Percentiles rank a stretch among this genome's conserved stretches.
Conservation (phyloP, 495 filamentous ascomycete species). For the Neurospora sp. region DNA sequence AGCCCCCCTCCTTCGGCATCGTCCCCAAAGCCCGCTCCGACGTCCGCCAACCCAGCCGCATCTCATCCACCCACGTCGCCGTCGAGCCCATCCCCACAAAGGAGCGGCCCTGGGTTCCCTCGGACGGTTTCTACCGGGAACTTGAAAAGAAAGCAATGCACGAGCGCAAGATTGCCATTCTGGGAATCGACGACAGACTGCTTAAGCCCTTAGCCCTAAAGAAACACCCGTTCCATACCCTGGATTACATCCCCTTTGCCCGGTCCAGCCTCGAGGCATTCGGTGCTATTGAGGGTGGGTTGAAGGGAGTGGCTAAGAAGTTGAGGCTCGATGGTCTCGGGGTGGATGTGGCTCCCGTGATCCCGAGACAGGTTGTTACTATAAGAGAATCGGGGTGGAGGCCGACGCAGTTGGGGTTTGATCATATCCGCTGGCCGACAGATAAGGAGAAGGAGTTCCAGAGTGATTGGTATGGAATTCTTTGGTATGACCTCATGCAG, state of each 20-base stretch:
- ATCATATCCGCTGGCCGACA: neutral
- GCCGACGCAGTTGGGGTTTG: slow-evolving; percentile 9
- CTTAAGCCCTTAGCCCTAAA: neutral
- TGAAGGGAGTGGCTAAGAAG: neutral
- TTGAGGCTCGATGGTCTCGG: neutral
- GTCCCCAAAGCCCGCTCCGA: neutral
- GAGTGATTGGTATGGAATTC: slow-evolving; percentile 11
- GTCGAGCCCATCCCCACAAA: neutral
- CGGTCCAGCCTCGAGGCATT: neutral
- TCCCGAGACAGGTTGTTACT: neutral
- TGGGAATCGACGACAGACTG: neutral
- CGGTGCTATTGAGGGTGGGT: neutral
- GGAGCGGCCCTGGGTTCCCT: neutral
- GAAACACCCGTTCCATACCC: neutral
- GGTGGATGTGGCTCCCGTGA: neutral
- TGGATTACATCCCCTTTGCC: neutral
- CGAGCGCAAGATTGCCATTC: neutral
- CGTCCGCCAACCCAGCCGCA: neutral
- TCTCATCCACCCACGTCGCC: neutral
- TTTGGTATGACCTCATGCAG: slow-evolving; percentile 7
- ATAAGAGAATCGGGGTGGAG: slow-evolving; percentile 1
- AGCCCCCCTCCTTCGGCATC: neutral
- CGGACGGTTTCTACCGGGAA: neutral
- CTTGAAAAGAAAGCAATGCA: neutral
- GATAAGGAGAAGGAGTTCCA: slow-evolving; percentile 3